A percentile compares a stretch with the other conserved stretches of the same genome.
These are phyloP conservation scores for Puccinellia tenuiflora DNA, from an alignment of 176 grass and related monocot species.

Conservation along the genomic window DNA sequence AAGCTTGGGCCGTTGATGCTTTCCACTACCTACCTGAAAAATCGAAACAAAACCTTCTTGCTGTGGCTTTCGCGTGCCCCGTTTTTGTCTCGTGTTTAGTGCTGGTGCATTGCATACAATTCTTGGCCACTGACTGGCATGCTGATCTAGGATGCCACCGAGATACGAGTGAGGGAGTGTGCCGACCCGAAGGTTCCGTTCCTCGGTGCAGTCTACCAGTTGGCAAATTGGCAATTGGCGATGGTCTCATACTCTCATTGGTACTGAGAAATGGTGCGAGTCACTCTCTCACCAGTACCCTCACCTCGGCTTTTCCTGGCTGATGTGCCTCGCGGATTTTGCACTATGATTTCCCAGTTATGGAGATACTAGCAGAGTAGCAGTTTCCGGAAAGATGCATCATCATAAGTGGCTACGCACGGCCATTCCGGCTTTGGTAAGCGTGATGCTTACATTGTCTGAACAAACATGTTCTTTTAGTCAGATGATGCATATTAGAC, in stretches of 20 bases:
- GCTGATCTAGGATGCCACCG: constrained; percentile 24
- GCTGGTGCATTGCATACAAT: not conserved
- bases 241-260: not conserved
- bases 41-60: not conserved
- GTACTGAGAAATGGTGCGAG: constrained; percentile 2
- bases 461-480: not conserved
- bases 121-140: constrained; percentile 11
- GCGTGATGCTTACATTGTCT: not conserved
- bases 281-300: constrained; percentile 8
- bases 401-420: not conserved
- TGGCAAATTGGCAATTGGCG: not conserved
- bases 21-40: not conserved
- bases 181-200: constrained; percentile 32
- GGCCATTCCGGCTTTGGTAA: not conserved
- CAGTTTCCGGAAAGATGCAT: not conserved
- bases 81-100: constrained; percentile 16
- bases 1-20: constrained; percentile 17
- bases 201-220: not conserved
- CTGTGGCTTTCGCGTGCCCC: constrained; percentile 7
- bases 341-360: not conserved
- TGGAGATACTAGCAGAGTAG: not conserved
- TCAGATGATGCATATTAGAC: not conserved
- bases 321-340: not conserved
- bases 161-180: not conserved
- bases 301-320: not conserved